Percentiles rank a stretch among this genome's conserved stretches.
phyloP scores from a whole-genome alignment of 768 basidiomycete species.

The Amanita muscaria region DNA sequence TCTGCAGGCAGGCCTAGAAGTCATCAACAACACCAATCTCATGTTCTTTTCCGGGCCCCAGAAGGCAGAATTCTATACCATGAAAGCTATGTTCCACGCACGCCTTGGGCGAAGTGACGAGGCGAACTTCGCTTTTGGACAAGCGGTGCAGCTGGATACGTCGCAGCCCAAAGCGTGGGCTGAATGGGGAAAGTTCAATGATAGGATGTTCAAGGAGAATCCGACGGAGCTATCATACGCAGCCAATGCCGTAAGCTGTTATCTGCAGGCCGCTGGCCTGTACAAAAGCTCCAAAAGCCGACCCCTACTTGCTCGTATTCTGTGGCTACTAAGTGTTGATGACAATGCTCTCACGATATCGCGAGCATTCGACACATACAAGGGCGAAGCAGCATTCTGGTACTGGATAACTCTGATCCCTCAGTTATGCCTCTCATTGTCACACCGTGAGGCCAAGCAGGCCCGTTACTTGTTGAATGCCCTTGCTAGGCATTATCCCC shows the following conservation, averaged over 20 bases:
- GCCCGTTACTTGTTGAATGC: constrained; percentile 83
- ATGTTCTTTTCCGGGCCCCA: constrained; percentile 93
- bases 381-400: constrained; percentile 95
- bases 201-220: constrained; percentile 85
- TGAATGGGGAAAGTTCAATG: constrained; percentile 94
- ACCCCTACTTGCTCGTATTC: constrained; percentile 79
- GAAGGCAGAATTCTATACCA: constrained; percentile 96
- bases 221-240: constrained; percentile 69
- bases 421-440: constrained; percentile 83
- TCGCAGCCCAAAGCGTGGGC: constrained; percentile 95
- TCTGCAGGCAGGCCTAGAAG: constrained; percentile 88
- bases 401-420: constrained; percentile 98
- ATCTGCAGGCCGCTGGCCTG: constrained; percentile 91
- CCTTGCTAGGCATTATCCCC: constrained; percentile 86
- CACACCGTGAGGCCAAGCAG: constrained; percentile 88
- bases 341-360: constrained; percentile 65
- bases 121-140: constrained; percentile 85
- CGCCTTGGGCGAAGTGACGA: constrained; percentile 81
- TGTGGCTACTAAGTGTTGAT: constrained; percentile 96
- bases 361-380: constrained; percentile 86
- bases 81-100: constrained; percentile 98
- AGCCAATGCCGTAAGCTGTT: constrained; percentile 91
- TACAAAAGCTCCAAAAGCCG: constrained; percentile 93
- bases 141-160: constrained; percentile 96
- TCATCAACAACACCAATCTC: constrained; percentile 98